Percentiles rank a stretch among this genome's conserved stretches.
These are phyloP conservation scores for Phytophthora constricta DNA, from an alignment of 352 stramenopile species.

Conservation along the genomic window DNA sequence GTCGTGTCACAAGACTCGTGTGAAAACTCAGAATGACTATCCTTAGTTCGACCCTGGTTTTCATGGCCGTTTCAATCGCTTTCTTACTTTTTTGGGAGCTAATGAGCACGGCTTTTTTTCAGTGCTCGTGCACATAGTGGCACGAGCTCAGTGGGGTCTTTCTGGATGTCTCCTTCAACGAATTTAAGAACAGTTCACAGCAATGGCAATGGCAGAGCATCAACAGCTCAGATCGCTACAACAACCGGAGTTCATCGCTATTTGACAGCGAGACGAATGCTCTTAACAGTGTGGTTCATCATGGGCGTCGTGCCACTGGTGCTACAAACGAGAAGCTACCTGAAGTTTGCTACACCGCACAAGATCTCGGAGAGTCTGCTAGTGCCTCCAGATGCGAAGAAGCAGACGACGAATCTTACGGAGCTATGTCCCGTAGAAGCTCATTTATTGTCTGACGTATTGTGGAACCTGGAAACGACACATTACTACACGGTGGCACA, in stretches of 20 bases:
- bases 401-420: slow-evolving; percentile 8
- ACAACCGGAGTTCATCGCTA: background rate
- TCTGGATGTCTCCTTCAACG: too few relatives aligned
- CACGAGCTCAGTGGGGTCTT: too few relatives aligned
- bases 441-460: slow-evolving; percentile 17
- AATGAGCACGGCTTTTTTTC: too few relatives aligned
- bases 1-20: too few relatives aligned
- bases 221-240: too few relatives aligned
- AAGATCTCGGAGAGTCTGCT: slow-evolving; percentile 21
- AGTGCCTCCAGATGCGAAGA: background rate
- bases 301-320: slow-evolving; percentile 13
- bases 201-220: too few relatives aligned
- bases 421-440: slow-evolving; percentile 9
- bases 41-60: too few relatives aligned
- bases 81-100: too few relatives aligned
- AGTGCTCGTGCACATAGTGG: too few relatives aligned
- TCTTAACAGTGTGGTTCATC: slow-evolving; percentile 16
- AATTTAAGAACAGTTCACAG: too few relatives aligned
- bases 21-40: too few relatives aligned
- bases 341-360: slow-evolving; percentile 27
- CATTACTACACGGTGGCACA: slow-evolving; percentile 20
- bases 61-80: too few relatives aligned
- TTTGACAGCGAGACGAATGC: background rate
- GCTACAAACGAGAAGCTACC: slow-evolving; percentile 21
- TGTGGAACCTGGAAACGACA: slow-evolving; percentile 26